These are phyloP conservation scores for Hygrophila difformis DNA, from an alignment of 257 asterid genomes.

Conservation along the genomic window DNA sequence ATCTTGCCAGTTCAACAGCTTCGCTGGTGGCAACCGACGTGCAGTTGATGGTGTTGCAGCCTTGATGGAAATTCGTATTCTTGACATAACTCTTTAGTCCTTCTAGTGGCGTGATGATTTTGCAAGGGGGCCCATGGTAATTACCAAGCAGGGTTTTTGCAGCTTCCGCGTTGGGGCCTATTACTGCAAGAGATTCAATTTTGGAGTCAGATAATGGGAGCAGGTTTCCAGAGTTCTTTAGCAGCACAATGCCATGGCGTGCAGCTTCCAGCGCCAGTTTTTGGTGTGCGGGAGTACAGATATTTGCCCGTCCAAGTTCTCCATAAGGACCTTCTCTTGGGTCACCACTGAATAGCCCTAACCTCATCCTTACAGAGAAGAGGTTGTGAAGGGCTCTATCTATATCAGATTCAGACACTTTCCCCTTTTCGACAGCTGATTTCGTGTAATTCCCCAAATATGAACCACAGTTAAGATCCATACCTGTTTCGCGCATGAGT, in stretches of 20 bases:
- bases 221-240: conserved; percentile 37
- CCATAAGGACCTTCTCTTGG: conserved; percentile 29
- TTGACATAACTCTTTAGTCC: conserved; percentile 33
- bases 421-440: conserved; percentile 51
- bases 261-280: conserved; percentile 50
- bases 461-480: conserved; percentile 73
- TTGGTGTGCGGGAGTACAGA: conserved; percentile 42
- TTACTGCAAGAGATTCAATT: conserved; percentile 41
- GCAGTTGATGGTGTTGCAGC: conserved; percentile 47
- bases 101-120: conserved; percentile 32
- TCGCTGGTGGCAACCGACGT: conserved; percentile 17
- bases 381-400: conserved; percentile 61
- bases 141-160: conserved; percentile 37
- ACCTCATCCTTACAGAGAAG: conserved; percentile 49
- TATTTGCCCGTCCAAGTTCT: conserved; percentile 22
- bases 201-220: conserved; percentile 47
- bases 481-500: conserved; percentile 37
- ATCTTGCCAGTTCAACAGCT: conserved; percentile 23
- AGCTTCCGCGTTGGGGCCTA: conserved; percentile 51
- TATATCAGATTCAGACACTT: conserved; percentile 38
- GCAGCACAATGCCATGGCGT: conserved; percentile 49
- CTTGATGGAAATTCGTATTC: conserved; percentile 26
- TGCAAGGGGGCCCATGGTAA: conserved; percentile 66
- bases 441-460: conserved; percentile 52
- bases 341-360: conserved; percentile 53